phyloP scores from a whole-genome alignment of 1,284 basidiomycete species.

The Butyriboletus regius region DNA sequence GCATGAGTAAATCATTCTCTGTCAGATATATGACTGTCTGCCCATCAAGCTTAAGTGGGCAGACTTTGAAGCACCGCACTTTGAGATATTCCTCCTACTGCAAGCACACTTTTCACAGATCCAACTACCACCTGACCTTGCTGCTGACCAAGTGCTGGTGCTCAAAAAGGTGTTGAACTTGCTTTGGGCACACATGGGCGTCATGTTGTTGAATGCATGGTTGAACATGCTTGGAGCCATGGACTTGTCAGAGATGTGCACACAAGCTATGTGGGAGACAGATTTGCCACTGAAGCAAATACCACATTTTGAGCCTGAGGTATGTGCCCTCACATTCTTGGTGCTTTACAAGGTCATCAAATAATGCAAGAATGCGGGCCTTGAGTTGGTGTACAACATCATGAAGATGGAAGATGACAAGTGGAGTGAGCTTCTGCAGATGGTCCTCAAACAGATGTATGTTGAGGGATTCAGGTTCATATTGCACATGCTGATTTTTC shows the following conservation, averaged over 20 bases:
- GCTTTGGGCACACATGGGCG: conserved; percentile 90
- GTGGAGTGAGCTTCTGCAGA: conserved; percentile 73
- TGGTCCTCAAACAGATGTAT: conserved; percentile 81
- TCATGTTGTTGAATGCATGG: conserved; percentile 95
- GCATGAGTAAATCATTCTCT: conserved; percentile 75
- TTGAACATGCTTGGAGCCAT: conserved; percentile 91
- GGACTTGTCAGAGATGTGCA: conserved; percentile 99
- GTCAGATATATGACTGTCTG: conserved; percentile 91
- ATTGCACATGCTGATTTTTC: conserved; percentile 11
- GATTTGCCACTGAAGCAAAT: conserved; percentile 92
- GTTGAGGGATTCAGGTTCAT: conserved; percentile 23
- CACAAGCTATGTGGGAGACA: conserved; percentile 95
- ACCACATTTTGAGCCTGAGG: conserved; percentile 87
- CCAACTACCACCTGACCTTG: conserved; percentile 85
- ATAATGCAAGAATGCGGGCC: conserved; percentile 72
- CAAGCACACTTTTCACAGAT: conserved; percentile 96
- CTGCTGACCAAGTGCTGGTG: conserved; percentile 80
- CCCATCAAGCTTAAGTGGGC: conserved; percentile 84
- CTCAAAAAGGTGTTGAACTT: conserved; percentile 86
- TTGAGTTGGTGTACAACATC: conserved; percentile 88
- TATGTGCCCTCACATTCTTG: conserved; percentile 33
- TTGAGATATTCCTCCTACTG: conserved; percentile 94
- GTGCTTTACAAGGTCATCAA: conserved; percentile 64
- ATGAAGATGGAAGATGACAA: conserved; percentile 95
- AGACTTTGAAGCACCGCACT: conserved; percentile 90